phyloP scores from a whole-genome alignment of 306 rosid genomes.

The Vigna trinervia region DNA sequence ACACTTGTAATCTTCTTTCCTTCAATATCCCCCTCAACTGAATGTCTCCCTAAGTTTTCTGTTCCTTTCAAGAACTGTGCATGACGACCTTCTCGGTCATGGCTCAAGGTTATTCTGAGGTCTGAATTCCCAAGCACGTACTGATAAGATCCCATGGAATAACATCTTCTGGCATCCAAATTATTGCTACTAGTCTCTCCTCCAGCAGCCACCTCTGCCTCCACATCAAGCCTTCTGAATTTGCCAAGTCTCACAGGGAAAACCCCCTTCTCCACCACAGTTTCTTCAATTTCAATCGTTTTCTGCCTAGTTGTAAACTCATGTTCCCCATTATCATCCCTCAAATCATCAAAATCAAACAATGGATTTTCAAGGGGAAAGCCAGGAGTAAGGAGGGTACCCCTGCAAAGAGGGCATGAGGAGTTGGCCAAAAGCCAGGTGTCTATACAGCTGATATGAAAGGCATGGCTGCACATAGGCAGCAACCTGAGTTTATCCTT shows the following conservation, averaged over 20 bases:
- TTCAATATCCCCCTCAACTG: constrained; percentile 59
- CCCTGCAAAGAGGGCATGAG: constrained; percentile 85
- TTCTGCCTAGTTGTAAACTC: constrained; percentile 55
- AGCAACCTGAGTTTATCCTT: constrained; percentile 87
- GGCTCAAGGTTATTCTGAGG: constrained; percentile 60
- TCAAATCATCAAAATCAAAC: constrained; percentile 66
- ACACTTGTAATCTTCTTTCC: constrained; percentile 77
- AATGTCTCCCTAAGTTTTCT: constrained; percentile 47
- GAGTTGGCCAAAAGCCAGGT: constrained; percentile 92
- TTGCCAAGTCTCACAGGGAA: constrained; percentile 83
- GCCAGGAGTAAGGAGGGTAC: constrained; percentile 66
- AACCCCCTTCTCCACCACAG: constrained; percentile 65
- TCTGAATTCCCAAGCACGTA: constrained; percentile 70
- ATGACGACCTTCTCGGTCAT: constrained; percentile 47
- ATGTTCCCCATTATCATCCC: constrained; percentile 63
- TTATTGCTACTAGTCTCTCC: constrained; percentile 84
- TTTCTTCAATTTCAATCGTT: constrained; percentile 65
- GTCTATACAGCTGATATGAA: constrained; percentile 82
- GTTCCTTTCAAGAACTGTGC: constrained; percentile 27
- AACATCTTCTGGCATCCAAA: constrained; percentile 88
- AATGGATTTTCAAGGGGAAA: constrained; percentile 70
- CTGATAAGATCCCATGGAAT: constrained; percentile 89
- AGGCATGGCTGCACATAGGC: constrained; percentile 89
- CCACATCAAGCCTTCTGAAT: constrained; percentile 63
- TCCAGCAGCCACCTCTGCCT: constrained; percentile 52